Percentiles rank a stretch among this genome's conserved stretches.
Conservation (phyloP, 768 basidiomycete species). For the Agrocybe pediades region DNA sequence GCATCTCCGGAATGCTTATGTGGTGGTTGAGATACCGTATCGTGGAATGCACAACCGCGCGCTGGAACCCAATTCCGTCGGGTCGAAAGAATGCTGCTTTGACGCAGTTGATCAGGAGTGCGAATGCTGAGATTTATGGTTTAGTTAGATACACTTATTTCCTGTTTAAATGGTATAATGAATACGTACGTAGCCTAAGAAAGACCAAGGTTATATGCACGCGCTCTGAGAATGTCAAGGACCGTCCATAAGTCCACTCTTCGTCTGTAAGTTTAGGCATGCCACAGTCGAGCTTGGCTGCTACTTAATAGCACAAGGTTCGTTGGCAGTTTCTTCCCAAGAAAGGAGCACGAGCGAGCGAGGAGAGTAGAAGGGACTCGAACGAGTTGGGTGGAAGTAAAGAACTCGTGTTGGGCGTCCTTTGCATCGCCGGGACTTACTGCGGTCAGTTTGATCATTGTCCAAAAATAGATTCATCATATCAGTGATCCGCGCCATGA, state of each 20-base stretch:
- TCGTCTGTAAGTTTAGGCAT: neutral
- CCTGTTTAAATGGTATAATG: neutral
- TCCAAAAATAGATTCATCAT: no score
- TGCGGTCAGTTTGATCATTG: no score
- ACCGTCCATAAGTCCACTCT: neutral
- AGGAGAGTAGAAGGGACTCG: no score
- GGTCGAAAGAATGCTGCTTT: neutral
- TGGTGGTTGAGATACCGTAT: constrained; percentile 1
- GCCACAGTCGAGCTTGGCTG: no score
- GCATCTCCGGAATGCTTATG: neutral
- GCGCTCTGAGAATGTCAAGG: neutral
- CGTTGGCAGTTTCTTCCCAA: no score
- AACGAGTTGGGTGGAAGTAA: no score
- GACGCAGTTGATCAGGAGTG: neutral
- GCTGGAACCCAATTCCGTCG: neutral
- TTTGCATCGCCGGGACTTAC: no score
- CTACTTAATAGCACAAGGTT: no score
- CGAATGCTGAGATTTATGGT: neutral
- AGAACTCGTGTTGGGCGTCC: no score
- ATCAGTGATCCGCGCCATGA: no score
- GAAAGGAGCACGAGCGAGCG: no score
- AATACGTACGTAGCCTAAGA: neutral
- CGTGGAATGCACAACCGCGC: neutral
- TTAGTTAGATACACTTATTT: neutral
- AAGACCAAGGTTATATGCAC: neutral